Evolutionary conservation across 2,329 filamentous ascomycete species (phyloP).

Genomic region (Zymoseptoria passerinii): DNA sequence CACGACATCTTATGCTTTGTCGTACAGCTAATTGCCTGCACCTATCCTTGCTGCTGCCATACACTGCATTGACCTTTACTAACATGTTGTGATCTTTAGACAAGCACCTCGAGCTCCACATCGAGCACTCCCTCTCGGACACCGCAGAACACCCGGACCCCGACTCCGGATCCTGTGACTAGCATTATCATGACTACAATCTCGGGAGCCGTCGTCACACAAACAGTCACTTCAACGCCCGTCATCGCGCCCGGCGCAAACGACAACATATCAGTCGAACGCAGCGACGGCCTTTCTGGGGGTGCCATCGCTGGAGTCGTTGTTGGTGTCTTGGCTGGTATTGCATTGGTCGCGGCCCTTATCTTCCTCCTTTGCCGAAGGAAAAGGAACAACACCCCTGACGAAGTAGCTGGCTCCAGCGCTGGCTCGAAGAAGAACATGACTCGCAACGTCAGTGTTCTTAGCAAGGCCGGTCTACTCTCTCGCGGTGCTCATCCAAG

Average conservation of each 20-base stretch:
- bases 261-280: conserved; percentile 13
- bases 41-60: conserved; percentile 10
- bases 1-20: background rate
- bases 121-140: conserved; percentile 16
- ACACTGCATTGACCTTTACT: conserved; percentile 8
- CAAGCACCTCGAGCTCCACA: conserved; percentile 8
- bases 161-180: conserved; percentile 26
- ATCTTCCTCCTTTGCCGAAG: conserved; percentile 36
- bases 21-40: conserved; percentile 3
- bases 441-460: conserved; percentile 38
- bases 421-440: conserved; percentile 13
- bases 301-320: conserved; percentile 39
- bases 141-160: conserved; percentile 9
- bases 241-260: conserved; percentile 16
- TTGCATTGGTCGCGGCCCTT: conserved; percentile 32
- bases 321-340: conserved; percentile 33
- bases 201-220: conserved; percentile 36
- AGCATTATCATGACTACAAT: conserved; percentile 35
- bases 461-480: conserved; percentile 42
- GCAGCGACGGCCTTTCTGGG: conserved; percentile 26
- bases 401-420: conserved; percentile 7
- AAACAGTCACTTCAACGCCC: conserved; percentile 37
- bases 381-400: conserved; percentile 19
- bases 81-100: background rate
- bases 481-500: conserved; percentile 17